These are phyloP conservation scores for Discostella stelligeroides DNA, from an alignment of 108 stramenopile genomes.

Conservation along the genomic window DNA sequence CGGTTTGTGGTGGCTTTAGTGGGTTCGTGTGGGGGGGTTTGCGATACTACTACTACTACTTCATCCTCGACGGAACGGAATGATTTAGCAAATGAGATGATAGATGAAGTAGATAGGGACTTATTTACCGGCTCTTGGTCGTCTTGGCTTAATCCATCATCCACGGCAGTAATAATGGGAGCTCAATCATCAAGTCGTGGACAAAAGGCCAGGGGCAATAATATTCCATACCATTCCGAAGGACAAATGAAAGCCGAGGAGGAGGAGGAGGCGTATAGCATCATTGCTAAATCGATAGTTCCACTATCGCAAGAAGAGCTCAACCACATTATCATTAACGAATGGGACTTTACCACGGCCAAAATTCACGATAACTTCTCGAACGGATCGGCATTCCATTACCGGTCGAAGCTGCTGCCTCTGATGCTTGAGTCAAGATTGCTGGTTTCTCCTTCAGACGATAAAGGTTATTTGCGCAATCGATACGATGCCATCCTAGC, in stretches of 20 bases:
- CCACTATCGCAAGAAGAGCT: slow-evolving; percentile 24
- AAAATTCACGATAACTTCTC: slow-evolving; percentile 94
- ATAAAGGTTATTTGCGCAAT: background rate
- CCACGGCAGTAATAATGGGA: slow-evolving; percentile 50
- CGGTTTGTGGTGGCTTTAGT: slow-evolving; percentile 68
- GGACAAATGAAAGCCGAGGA: background rate
- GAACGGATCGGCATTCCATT: slow-evolving; percentile 98
- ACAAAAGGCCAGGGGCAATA: slow-evolving; percentile 18
- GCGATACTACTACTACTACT: slow-evolving; percentile 5
- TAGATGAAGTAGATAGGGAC: background rate
- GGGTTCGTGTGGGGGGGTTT: slow-evolving; percentile 35
- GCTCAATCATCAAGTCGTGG: slow-evolving; percentile 40
- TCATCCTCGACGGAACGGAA: slow-evolving; percentile 7
- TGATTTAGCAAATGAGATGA: background rate
- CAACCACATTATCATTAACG: slow-evolving; percentile 51
- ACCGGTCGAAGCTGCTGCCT: slow-evolving; percentile 84
- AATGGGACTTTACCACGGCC: slow-evolving; percentile 89
- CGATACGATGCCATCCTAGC: slow-evolving; percentile 16
- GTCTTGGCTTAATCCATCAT: slow-evolving; percentile 18
- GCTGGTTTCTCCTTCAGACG: slow-evolving; percentile 10
- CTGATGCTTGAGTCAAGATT: slow-evolving; percentile 37
- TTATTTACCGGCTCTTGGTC: slow-evolving; percentile 39
- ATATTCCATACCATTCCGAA: slow-evolving; percentile 5
- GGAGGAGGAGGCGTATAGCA: background rate
- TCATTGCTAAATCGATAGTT: slow-evolving; percentile 2